Percentiles rank a stretch among this genome's conserved stretches.
These are phyloP conservation scores for Dinochytrium kinnereticum DNA, from an alignment of 371 early-diverging fungal genomes.

Conservation along the genomic window DNA sequence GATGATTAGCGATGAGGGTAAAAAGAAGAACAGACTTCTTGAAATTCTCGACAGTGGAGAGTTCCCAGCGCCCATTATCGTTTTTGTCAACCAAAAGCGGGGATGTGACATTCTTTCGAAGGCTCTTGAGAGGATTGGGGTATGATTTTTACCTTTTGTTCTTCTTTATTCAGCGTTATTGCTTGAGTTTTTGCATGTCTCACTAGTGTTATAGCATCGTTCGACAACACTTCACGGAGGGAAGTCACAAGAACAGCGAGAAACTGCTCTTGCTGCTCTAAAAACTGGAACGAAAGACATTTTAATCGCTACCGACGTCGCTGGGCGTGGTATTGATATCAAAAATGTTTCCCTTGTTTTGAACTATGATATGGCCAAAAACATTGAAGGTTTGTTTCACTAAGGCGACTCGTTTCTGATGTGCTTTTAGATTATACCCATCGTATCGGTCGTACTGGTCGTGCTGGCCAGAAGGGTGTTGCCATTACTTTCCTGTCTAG, in stretches of 20 bases:
- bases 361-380: constrained; percentile 97
- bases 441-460: constrained; percentile 97
- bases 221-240: constrained; percentile 92
- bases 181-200: no score
- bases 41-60: constrained; percentile 71
- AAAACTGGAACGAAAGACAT: constrained; percentile 77
- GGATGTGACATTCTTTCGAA: constrained; percentile 77
- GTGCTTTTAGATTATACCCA: constrained; percentile 85
- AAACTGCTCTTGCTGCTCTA: constrained; percentile 73
- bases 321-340: constrained; percentile 98
- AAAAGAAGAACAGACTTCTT: constrained; percentile 81
- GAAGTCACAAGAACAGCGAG: constrained; percentile 94
- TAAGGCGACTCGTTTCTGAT: background rate
- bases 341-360: constrained; percentile 96
- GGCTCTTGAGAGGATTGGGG: constrained; percentile 72
- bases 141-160: constrained; percentile 47
- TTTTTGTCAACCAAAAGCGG: constrained; percentile 97
- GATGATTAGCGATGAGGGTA: constrained; percentile 83
- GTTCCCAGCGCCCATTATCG: constrained; percentile 87
- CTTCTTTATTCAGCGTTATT: constrained; percentile 5
- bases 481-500: constrained; percentile 89
- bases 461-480: constrained; percentile 94
- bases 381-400: constrained; percentile 74
- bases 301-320: constrained; percentile 97
- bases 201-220: constrained; percentile 43